Conservation (phyloP, 352 stramenopile species). For the Thalassiosira ordinaria region DNA sequence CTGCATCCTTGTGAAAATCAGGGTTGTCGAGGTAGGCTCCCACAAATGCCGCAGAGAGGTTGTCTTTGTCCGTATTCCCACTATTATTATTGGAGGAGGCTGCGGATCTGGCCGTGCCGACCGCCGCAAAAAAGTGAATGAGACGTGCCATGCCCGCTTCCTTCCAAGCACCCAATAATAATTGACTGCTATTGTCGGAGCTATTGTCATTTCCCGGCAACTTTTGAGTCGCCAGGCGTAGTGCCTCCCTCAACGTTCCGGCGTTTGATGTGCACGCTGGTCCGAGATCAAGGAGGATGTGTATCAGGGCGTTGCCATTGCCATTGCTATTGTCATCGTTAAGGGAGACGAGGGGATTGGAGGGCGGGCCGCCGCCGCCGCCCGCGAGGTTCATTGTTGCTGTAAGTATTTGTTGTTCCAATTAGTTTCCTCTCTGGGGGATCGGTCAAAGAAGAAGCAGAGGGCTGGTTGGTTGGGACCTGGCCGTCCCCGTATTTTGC, state of each 20-base stretch:
- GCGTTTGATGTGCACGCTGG: slow-evolving; percentile 72
- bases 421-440: too few relatives aligned
- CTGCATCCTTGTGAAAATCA: slow-evolving; percentile 42
- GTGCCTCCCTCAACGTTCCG: slow-evolving; percentile 68
- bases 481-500: too few relatives aligned
- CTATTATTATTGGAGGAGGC: slow-evolving; percentile 18
- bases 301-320: slow-evolving; percentile 37
- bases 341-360: too few relatives aligned
- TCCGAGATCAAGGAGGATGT: slow-evolving; percentile 80
- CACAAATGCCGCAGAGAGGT: slow-evolving; percentile 72
- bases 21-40: slow-evolving; percentile 63
- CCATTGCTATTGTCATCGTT: neutral
- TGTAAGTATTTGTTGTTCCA: too few relatives aligned
- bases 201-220: slow-evolving; percentile 1
- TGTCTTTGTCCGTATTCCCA: neutral
- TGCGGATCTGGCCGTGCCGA: slow-evolving; percentile 18
- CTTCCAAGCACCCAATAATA: slow-evolving; percentile 19
- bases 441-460: too few relatives aligned
- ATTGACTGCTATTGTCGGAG: neutral
- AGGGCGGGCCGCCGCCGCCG: neutral
- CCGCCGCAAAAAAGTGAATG: slow-evolving; percentile 79
- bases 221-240: slow-evolving; percentile 65
- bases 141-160: slow-evolving; percentile 66
- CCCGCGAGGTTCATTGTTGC: too few relatives aligned
- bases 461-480: too few relatives aligned